phyloP scores from a whole-genome alignment of 1,284 basidiomycete species.

The Sanghuangporus weigelae region DNA sequence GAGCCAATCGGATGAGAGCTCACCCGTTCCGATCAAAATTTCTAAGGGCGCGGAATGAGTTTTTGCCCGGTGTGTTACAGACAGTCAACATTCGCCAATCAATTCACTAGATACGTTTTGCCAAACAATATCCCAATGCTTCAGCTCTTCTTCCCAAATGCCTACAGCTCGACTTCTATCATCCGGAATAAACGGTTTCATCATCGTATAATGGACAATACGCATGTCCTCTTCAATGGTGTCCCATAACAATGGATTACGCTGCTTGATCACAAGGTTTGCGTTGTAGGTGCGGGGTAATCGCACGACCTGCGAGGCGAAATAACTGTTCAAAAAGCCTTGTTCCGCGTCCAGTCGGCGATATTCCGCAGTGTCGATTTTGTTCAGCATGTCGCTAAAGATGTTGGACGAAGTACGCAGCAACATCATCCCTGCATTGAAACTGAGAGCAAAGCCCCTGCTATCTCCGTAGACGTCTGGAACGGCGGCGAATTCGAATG shows the following conservation, averaged over 20 bases:
- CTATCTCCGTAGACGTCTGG: conserved; percentile 34
- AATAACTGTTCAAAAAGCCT: conserved; percentile 42
- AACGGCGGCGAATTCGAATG: conserved; percentile 39
- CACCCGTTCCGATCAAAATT: no score
- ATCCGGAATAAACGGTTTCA: conserved; percentile 33
- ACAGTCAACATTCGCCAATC: not conserved
- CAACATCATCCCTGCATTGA: conserved; percentile 41
- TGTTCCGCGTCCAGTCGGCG: conserved; percentile 37
- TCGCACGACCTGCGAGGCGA: conserved; percentile 31
- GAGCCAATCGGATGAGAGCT: no score
- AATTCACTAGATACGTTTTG: not conserved
- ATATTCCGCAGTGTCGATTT: conserved; percentile 32
- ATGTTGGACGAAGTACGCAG: conserved; percentile 30
- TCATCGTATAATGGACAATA: conserved; percentile 38
- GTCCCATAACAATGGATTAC: conserved; percentile 32
- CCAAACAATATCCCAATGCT: conserved; percentile 12
- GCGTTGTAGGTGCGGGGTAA: conserved; percentile 42
- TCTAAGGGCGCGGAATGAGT: no score
- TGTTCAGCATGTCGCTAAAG: conserved; percentile 32
- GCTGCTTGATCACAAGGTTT: conserved; percentile 38
- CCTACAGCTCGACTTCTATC: not conserved
- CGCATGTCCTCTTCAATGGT: conserved; percentile 28
- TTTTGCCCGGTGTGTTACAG: no score
- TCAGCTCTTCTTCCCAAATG: conserved; percentile 12
- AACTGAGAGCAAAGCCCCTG: conserved; percentile 32